Evolutionary conservation across 106 monocot species (phyloP), one percentile per base, ranked within the genome.

Genomic region (Acorus calamus): DNA sequence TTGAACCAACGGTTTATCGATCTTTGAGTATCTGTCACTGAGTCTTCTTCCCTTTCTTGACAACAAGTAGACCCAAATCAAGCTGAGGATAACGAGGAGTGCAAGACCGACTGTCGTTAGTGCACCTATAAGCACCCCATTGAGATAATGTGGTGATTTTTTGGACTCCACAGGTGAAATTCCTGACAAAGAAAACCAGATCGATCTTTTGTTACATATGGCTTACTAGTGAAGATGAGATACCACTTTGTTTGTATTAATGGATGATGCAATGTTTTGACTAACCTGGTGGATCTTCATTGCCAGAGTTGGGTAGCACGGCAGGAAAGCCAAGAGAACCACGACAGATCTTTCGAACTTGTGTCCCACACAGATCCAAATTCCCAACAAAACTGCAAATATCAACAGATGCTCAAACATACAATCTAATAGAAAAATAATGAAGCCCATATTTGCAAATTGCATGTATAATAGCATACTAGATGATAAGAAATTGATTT

Each of bases 41-140:
- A 80, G 57, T 41, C 67, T 84, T 28, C 28, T 28, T 47, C 71
- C 80, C 63, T 84, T 96, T 69, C 81, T 83, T 47, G 90, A 84
- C 46, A 96, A 71, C 47, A 96, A 82, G 65, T 87, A 89, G n/a
- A 90, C 65, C 94, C 94, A 96, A 50, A 90, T 89, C 60, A 90
- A 79, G 28, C 75, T 80, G 7, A 96, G 82, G 47, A 96, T 47
- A 2, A 70, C 70, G 52, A 83, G 59, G 13, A 90, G 52, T 28
- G 82, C 87, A 13, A 86, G 45, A 41, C 76, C 84, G 73, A 90
- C 66, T 46, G 84, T 96, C 5, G 87, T 84, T 84, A 96, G 80
- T 7, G 84, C 75, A 52, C 83, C 84, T 56, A 90, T 87, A 45
- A 96, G 68, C 47, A 96, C 53, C 12, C 84, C 84, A 60, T 85